Evolutionary conservation across 495 filamentous ascomycete genomes (phyloP), one percentile per base, ranked within the genome.

Genomic region (Penicillium flavigenum): DNA sequence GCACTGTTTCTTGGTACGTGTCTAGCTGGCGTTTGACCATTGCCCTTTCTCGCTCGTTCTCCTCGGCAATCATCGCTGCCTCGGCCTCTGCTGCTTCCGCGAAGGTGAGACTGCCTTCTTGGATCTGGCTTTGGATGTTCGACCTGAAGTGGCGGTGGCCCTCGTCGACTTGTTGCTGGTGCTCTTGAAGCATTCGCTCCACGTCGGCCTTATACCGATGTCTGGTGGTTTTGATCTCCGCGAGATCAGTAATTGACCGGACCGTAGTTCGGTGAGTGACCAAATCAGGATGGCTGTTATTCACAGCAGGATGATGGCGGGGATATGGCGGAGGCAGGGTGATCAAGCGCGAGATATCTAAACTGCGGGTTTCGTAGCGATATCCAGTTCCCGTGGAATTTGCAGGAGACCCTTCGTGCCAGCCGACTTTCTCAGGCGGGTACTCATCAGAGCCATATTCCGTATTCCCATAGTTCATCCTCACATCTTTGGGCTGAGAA

Each of bases 291-390:
- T 98, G 94, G 64, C 85, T 91, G 65, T 98, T 98, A 68, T 95
- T 96, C 47, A 97, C 89, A 5, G 94, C 94, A 12, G 94, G 94
- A 64, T 97, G 87, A 68, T 97, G 91, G 16, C 91, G 83, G 2
- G 94, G 94, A 68, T 92, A 98, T 2, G 94, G 90, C 5, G 91
- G 94, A 8, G 96, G 94, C 2, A 98, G 78, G 0, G 94, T 98
- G 1, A 98, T 87, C 1, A 98, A 80, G 3, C 94, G 81, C 5
- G 94, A 96, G 27, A 98, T 88, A 61, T 98, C 94, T 14, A 98
- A 79, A 60, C 77, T 85, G 24, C 69, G 68, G 19, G 68, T 73
- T 58, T 80, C 76, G n/a, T 54, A 55, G 14, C 57, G 51, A 34
- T 62, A 58, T 1, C 54, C 62, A 20, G 61, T 56, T 27, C 38